phyloP scores from a whole-genome alignment of 2,329 filamentous ascomycete genomes.

The Trichoderma harzianum region DNA sequence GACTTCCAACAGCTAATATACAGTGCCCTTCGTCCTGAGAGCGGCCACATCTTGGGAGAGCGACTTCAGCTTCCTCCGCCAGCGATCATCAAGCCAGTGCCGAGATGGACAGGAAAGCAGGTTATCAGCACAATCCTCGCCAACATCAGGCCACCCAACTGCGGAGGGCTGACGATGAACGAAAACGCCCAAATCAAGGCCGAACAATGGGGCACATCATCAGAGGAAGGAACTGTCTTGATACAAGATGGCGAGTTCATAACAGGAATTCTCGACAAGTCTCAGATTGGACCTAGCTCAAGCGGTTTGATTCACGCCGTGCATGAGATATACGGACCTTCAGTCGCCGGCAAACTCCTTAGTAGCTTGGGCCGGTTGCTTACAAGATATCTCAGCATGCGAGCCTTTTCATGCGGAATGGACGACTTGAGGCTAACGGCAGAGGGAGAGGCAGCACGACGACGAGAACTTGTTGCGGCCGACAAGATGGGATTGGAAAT shows the following conservation, averaged over 20 bases:
- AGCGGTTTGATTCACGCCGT: slow-evolving; percentile 89
- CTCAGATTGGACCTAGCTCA: slow-evolving; percentile 82
- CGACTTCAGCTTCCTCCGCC: slow-evolving; percentile 78
- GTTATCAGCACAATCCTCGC: slow-evolving; percentile 88
- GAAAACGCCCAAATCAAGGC: slow-evolving; percentile 75
- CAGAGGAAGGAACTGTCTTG: slow-evolving; percentile 76
- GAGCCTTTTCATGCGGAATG: slow-evolving; percentile 95
- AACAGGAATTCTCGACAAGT: slow-evolving; percentile 90
- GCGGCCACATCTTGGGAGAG: slow-evolving; percentile 79
- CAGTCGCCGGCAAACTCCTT: slow-evolving; percentile 78
- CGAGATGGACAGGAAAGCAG: slow-evolving; percentile 94
- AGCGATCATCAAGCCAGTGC: slow-evolving; percentile 74
- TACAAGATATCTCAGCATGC: slow-evolving; percentile 86
- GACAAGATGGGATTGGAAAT: slow-evolving; percentile 70
- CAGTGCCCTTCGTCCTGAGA: slow-evolving; percentile 82
- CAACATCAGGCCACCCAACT: slow-evolving; percentile 79
- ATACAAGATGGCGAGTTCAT: slow-evolving; percentile 86
- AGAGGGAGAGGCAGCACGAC: slow-evolving; percentile 70
- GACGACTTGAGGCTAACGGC: slow-evolving; percentile 86
- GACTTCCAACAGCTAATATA: slow-evolving; percentile 96
- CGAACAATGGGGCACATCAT: slow-evolving; percentile 68
- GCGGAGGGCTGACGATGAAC: slow-evolving; percentile 72
- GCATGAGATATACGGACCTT: slow-evolving; percentile 89
- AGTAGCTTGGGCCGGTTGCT: slow-evolving; percentile 86
- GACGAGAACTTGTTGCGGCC: slow-evolving; percentile 65